Conservation (phyloP, 2,329 filamentous ascomycete genomes). For the Nannizzia gypsea region DNA sequence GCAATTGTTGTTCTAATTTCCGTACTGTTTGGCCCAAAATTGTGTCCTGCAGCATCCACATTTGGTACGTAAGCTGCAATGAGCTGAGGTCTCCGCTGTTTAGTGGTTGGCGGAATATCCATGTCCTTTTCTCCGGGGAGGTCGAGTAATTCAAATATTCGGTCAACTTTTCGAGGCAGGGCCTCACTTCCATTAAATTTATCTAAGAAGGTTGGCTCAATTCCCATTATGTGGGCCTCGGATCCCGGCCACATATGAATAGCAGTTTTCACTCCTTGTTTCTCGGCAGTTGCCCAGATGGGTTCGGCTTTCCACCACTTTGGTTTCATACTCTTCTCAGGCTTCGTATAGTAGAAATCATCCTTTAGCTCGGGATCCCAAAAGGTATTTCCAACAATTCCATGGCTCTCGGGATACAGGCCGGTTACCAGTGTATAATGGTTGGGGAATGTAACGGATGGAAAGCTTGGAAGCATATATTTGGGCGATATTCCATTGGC, state of each 20-base stretch:
- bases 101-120: constrained; percentile 28
- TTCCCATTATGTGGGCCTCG: constrained; percentile 67
- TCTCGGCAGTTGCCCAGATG: constrained; percentile 85
- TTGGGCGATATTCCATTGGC: constrained; percentile 74
- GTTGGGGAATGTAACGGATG: constrained; percentile 92
- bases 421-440: constrained; percentile 91
- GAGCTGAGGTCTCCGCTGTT: constrained; percentile 64
- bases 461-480: constrained; percentile 91
- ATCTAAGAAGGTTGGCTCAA: constrained; percentile 70
- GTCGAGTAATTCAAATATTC: constrained; percentile 75
- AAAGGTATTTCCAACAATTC: constrained; percentile 86
- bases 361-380: constrained; percentile 69
- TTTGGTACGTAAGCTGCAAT: constrained; percentile 93
- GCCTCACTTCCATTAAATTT: constrained; percentile 68
- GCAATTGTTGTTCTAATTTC: constrained; percentile 70
- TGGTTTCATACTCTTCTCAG: constrained; percentile 59
- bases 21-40: constrained; percentile 86
- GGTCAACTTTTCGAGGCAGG: constrained; percentile 61
- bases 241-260: constrained; percentile 99
- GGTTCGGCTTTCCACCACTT: constrained; percentile 96
- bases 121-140: constrained; percentile 56
- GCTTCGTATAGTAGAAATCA: constrained; percentile 81
- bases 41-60: constrained; percentile 77
- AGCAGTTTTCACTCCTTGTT: constrained; percentile 62
- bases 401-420: constrained; percentile 82